Conservation (phyloP, 2,329 filamentous ascomycete genomes). For the Dactylonectria macrodidyma region DNA sequence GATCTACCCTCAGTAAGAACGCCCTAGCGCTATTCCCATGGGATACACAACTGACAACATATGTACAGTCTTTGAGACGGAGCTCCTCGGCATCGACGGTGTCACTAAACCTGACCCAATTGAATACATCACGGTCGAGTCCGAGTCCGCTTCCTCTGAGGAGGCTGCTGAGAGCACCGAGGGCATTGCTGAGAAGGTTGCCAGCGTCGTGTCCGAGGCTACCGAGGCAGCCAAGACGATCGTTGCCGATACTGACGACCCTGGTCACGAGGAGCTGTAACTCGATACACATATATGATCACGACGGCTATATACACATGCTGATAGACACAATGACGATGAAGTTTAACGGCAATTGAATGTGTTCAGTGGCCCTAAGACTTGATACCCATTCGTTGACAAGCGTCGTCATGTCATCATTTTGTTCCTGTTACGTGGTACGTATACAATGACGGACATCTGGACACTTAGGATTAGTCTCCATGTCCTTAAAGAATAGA, state of each 20-base stretch:
- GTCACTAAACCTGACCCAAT: conserved; percentile 65
- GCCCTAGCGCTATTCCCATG: conserved; percentile 19
- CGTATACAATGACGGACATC: not conserved
- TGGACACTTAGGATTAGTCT: too few species aligned
- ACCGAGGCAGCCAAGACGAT: conserved; percentile 65
- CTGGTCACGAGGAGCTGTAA: conserved; percentile 73
- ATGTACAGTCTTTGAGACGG: conserved; percentile 86
- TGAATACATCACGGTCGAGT: conserved; percentile 46
- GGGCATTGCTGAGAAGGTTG: conserved; percentile 54
- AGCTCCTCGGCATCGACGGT: conserved; percentile 87
- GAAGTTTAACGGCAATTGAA: conserved; percentile 12
- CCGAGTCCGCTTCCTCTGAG: conserved; percentile 36
- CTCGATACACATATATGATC: conserved; percentile 12
- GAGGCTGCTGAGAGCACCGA: conserved; percentile 42
- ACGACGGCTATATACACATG: conserved; percentile 32
- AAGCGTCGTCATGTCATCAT: not conserved
- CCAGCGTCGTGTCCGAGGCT: conserved; percentile 47
- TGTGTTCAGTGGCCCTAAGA: conserved; percentile 4
- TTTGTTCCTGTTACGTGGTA: not conserved
- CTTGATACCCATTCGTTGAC: not conserved
- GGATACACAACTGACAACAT: conserved; percentile 33
- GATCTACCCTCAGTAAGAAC: conserved; percentile 79
- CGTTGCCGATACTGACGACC: conserved; percentile 68
- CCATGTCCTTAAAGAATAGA: too few species aligned
- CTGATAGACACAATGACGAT: conserved; percentile 11